Percentiles rank a stretch among this genome's conserved stretches.
These are phyloP conservation scores for Benincasa hispida DNA, from an alignment of 306 rosid genomes.

Conservation along the genomic window DNA sequence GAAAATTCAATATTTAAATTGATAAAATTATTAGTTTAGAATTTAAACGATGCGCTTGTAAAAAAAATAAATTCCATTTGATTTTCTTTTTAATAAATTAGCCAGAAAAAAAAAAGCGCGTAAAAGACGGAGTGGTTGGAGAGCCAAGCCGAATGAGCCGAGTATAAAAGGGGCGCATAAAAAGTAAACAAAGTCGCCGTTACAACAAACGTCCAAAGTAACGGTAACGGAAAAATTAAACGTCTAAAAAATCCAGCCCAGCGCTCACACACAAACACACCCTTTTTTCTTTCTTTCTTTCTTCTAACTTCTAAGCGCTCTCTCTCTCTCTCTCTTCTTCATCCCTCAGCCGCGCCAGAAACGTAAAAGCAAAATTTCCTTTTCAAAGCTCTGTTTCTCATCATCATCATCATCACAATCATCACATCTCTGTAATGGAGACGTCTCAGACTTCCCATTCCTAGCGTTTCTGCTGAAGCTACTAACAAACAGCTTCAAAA, in stretches of 20 bases:
- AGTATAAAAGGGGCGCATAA: too few relatives aligned
- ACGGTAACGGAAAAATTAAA: neutral
- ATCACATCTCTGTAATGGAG: neutral
- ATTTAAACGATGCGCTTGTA: too few relatives aligned
- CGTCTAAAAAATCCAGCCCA: conserved; percentile 2
- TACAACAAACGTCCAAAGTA: neutral
- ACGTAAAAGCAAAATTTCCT: neutral
- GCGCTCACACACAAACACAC: neutral
- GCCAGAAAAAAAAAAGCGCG: neutral
- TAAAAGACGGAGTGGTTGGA: neutral
- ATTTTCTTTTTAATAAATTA: too few relatives aligned
- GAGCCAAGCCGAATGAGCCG: neutral
- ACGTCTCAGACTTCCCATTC: neutral
- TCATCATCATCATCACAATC: neutral
- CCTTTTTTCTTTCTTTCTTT: neutral
- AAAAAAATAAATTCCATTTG: too few relatives aligned
- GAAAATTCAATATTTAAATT: too few relatives aligned
- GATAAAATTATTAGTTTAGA: too few relatives aligned
- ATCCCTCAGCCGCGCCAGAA: neutral
- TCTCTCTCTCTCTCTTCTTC: neutral
- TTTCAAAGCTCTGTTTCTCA: neutral
- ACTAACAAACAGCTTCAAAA: neutral
- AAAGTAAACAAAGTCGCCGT: neutral
- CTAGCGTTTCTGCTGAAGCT: neutral
- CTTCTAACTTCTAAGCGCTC: neutral